Base-by-base conservation (phyloP, 2,329 filamentous ascomycete species). In the Claviceps paspali region DNA sequence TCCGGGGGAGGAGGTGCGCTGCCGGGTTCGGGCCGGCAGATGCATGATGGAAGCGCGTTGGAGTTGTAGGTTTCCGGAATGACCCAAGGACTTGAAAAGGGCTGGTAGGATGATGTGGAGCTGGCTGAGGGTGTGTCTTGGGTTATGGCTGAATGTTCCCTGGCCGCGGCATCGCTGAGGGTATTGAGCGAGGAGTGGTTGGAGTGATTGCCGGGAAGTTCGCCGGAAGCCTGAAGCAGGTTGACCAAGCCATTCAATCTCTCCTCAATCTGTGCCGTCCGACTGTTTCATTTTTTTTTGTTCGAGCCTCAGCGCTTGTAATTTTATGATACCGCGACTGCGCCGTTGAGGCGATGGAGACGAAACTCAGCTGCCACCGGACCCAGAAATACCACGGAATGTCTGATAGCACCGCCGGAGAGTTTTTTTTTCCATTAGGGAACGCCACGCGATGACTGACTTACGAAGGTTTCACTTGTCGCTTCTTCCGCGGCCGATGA, bases 401-500 rank as follows among this genome's bases (percentile, higher is more conserved):
- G n/a, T n/a, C n/a, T n/a, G n/a, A n/a, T n/a, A n/a, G n/a, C n/a
- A n/a, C n/a, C n/a, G n/a, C n/a, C n/a, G n/a, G n/a, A n/a, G n/a
- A n/a, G n/a, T n/a, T n/a, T n/a, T n/a, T n/a, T n/a, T n/a, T n/a
- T n/a, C n/a, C n/a, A n/a, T n/a, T n/a, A n/a, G n/a, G n/a, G n/a
- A n/a, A n/a, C n/a, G n/a, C n/a, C n/a, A n/a, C n/a, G n/a, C n/a
- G n/a, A n/a, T n/a, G n/a, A 31, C 12, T 17, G 15, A 60, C 66
- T 57, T 52, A 70, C 67, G 66, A 70, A 23, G 64, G 62, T 41
- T 64, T 68, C 24, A 53, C 55, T 23, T 64, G 61, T 44, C 67
- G 57, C 54, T 70, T 70, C 50, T 70, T 70, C 22, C 67, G 57
- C 3, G 64, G 64, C 18, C 59, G 60, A 45, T 67, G 66, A 19